Percentiles rank a stretch among this genome's conserved stretches.
These are phyloP conservation scores for Boletus smithii DNA, from an alignment of 1,284 basidiomycete species.

Conservation along the genomic window DNA sequence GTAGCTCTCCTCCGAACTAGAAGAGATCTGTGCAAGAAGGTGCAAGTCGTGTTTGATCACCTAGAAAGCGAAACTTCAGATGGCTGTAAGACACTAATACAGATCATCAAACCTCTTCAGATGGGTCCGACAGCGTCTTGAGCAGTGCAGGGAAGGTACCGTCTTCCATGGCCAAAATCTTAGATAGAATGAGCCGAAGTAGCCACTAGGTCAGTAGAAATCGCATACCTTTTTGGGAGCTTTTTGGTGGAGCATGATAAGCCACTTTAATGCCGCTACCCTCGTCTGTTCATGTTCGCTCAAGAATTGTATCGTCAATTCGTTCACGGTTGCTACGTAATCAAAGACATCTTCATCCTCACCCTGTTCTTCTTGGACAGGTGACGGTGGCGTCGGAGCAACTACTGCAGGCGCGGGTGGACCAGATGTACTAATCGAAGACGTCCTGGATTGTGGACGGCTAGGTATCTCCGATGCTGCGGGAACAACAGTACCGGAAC, in stretches of 20 bases:
- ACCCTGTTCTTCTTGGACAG: slow-evolving; percentile 33
- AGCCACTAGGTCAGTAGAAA: not conserved
- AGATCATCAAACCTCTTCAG: slow-evolving; percentile 71
- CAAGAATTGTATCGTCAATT: slow-evolving; percentile 89
- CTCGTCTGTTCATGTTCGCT: slow-evolving; percentile 96
- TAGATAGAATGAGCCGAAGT: slow-evolving; percentile 4
- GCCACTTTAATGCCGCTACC: slow-evolving; percentile 94
- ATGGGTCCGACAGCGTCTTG: slow-evolving; percentile 94
- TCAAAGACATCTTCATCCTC: slow-evolving; percentile 82
- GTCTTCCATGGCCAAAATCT: slow-evolving; percentile 95
- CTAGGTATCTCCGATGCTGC: slow-evolving; percentile 34
- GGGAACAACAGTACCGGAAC: slow-evolving; percentile 25
- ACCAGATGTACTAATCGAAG: slow-evolving; percentile 38
- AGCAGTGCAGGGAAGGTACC: slow-evolving; percentile 94
- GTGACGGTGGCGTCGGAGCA: slow-evolving; percentile 31
- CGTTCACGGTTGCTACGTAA: slow-evolving; percentile 89
- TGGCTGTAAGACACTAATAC: not conserved
- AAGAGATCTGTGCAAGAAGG: slow-evolving; percentile 94
- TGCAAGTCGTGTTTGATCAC: slow-evolving; percentile 96
- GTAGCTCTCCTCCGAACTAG: slow-evolving; percentile 90
- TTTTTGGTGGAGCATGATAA: slow-evolving; percentile 98
- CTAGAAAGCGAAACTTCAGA: slow-evolving; percentile 35
- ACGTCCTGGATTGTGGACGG: slow-evolving; percentile 55
- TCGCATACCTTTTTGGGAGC: slow-evolving; percentile 82
- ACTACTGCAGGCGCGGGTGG: slow-evolving; percentile 14